A percentile compares a stretch with the other conserved stretches of the same genome.
Evolutionary conservation across 1,284 basidiomycete species (phyloP).

Genomic region (Ceratobasidium theobromae): DNA sequence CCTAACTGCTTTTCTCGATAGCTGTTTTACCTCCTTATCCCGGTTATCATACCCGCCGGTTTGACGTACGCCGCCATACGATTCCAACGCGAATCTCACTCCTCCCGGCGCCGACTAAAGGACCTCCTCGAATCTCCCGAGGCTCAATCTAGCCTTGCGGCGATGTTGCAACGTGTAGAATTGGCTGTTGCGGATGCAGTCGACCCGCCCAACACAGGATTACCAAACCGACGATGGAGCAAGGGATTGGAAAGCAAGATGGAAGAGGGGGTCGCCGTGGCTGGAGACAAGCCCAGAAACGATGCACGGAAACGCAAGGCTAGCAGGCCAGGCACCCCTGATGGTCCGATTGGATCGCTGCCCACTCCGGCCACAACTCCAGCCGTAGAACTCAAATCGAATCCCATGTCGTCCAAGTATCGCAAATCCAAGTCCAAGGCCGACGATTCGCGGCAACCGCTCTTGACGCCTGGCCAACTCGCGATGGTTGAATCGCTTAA

Average conservation of each 20-base stretch:
- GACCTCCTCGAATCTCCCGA: conserved; percentile 54
- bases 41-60: conserved; percentile 63
- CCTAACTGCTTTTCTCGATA: conserved; percentile 40
- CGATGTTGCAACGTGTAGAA: conserved; percentile 62
- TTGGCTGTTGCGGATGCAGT: conserved; percentile 53
- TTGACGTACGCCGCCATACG: conserved; percentile 55
- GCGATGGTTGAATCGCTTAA: conserved; percentile 59
- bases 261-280: conserved; percentile 2
- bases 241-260: not conserved
- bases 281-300: not conserved
- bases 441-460: conserved; percentile 44
- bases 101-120: conserved; percentile 61
- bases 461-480: conserved; percentile 58
- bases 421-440: conserved; percentile 37
- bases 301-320: not conserved
- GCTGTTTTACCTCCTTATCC: conserved; percentile 58
- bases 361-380: conserved; percentile 13
- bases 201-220: conserved; percentile 1
- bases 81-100: conserved; percentile 54
- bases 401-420: conserved; percentile 33
- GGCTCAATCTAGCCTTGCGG: conserved; percentile 52
- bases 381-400: conserved; percentile 6
- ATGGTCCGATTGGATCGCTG: not conserved
- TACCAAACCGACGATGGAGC: not conserved
- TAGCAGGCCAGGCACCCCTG: conserved; percentile 5